Evolutionary conservation across 352 stramenopile species (phyloP).

Genomic region (Pythium periplocum): DNA sequence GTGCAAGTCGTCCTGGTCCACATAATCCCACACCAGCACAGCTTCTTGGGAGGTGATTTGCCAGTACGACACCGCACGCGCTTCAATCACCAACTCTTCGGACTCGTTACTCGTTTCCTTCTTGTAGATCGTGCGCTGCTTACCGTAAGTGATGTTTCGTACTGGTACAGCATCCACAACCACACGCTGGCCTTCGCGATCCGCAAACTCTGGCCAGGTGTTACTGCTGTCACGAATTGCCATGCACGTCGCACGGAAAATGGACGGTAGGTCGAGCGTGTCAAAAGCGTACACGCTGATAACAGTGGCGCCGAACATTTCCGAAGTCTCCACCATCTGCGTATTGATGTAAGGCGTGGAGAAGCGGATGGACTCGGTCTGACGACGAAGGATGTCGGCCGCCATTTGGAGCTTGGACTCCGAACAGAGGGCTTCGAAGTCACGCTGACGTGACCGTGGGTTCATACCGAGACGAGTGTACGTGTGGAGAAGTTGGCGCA

Average conservation of each 20-base stretch:
- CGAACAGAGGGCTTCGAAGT: constrained; percentile 38
- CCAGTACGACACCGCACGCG: constrained; percentile 22
- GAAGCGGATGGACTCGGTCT: constrained; percentile 36
- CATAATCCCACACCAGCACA: constrained; percentile 29
- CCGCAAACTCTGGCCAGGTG: constrained; percentile 39
- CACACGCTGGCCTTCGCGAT: constrained; percentile 20
- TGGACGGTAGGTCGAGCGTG: constrained; percentile 29
- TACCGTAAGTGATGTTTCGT: constrained; percentile 41
- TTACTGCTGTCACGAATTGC: constrained; percentile 35
- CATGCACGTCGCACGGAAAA: constrained; percentile 36
- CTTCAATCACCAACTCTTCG: constrained; percentile 27
- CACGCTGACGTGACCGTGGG: constrained; percentile 27
- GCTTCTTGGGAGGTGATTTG: constrained; percentile 22
- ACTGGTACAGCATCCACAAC: constrained; percentile 26
- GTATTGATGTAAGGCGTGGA: constrained; percentile 32
- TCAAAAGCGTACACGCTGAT: constrained; percentile 47
- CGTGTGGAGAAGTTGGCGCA: constrained; percentile 45
- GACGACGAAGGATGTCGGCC: constrained; percentile 38
- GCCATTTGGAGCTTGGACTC: constrained; percentile 48
- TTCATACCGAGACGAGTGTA: constrained; percentile 44
- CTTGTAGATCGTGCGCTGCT: constrained; percentile 29
- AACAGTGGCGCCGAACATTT: constrained; percentile 42
- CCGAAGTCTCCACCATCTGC: constrained; percentile 17
- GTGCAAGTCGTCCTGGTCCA: constrained; percentile 31
- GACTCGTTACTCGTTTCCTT: constrained; percentile 10